Base-by-base conservation (phyloP, 257 asterid species). In the Petunia secreta region DNA sequence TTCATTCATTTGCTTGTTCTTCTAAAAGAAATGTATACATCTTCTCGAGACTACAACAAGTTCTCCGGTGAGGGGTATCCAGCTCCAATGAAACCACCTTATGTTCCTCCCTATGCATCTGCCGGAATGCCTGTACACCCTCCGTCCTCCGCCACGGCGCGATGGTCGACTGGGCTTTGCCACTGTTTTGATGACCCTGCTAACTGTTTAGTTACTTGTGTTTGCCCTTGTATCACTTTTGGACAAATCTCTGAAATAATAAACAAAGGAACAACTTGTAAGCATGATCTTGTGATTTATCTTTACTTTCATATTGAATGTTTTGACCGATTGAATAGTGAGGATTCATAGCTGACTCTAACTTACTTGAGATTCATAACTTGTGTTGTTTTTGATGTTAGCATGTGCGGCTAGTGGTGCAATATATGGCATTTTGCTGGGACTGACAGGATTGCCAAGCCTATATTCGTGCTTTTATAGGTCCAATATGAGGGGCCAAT, bases 181-280 rank as follows among this genome's bases (percentile, higher is more conserved):
- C 83, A 80, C 36, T 80, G 83, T 34, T 80, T 71, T 80, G 83
- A 71, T 71, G 83, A 80, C 73, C 83, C 83, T 58, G 79, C 76
- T 41, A 80, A 80, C 59, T 80, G 83, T 73, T 66, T 80, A 54
- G 66, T 80, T 62, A 71, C 83, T 8, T 71, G 43, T 59, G 64
- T 80, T 62, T 80, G 83, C 53, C 83, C 83, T 80, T 80, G 83
- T 63, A 80, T 80, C 25, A 80, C 79, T 36, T 80, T 80, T 60
- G 83, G 83, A 25, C 83, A 80, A 53, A 57, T 80, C 11, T 67
- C 83, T 38, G 83, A 80, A 77, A 73, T 80, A 62, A 38, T 73
- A 41, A 57, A 80, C 63, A 80, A 80, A 71, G 83, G 83, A 43
- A 41, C 74, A 16, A 80, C 79, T 57, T 80, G 83, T 80, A 80